Conservation (phyloP, 1,139 yeast genomes). For the Eremothecium coryli region DNA sequence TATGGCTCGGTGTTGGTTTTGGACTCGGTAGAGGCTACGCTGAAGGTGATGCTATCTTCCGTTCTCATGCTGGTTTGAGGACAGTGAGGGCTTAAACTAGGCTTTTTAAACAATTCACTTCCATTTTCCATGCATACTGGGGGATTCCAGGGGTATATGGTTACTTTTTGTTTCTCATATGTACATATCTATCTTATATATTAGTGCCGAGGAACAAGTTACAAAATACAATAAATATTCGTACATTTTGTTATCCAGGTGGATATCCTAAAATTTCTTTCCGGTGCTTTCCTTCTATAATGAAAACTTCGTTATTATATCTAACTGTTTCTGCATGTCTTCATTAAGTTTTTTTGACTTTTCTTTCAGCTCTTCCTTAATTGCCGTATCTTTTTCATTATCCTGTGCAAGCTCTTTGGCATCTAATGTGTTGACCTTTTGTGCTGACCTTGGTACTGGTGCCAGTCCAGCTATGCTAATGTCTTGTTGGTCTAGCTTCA, state of each 20-base stretch:
- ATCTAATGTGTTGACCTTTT: slow-evolving; percentile 37
- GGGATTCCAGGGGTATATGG: too few relatives aligned
- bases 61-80: slow-evolving; percentile 70
- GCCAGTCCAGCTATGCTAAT: slow-evolving; percentile 12
- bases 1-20: slow-evolving; percentile 92
- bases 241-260: too few relatives aligned
- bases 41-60: slow-evolving; percentile 95
- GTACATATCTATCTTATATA: slow-evolving; percentile 1
- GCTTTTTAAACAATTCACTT: too few relatives aligned
- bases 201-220: not conserved
- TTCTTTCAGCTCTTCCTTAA: slow-evolving; percentile 34
- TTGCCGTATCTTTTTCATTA: slow-evolving; percentile 37
- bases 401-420: slow-evolving; percentile 31
- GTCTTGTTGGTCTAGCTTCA: slow-evolving; percentile 20
- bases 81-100: slow-evolving; percentile 49
- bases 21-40: slow-evolving; percentile 97
- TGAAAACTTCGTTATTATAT: slow-evolving; percentile 46
- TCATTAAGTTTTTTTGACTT: slow-evolving; percentile 39
- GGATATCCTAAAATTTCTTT: too few relatives aligned
- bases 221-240: too few relatives aligned
- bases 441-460: slow-evolving; percentile 12
- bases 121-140: too few relatives aligned
- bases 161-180: too few relatives aligned
- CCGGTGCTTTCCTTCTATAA: too few relatives aligned
- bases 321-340: slow-evolving; percentile 50